A percentile compares a stretch with the other conserved stretches of the same genome.
Evolutionary conservation across 306 rosid genomes (phyloP).

Genomic region (Dicorynia guianensis): DNA sequence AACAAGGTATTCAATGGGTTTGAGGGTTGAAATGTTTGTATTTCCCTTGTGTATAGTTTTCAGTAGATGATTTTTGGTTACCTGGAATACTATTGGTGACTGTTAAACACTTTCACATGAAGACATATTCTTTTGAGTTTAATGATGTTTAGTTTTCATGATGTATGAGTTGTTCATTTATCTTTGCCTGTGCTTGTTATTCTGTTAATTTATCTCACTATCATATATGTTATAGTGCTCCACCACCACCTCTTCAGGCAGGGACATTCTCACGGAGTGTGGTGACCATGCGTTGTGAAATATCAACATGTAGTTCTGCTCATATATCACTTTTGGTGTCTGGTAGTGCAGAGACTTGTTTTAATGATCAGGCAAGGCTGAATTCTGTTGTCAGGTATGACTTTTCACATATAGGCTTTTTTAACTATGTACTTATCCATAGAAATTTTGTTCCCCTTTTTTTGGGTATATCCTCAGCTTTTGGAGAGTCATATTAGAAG

Average conservation of each 20-base stretch:
- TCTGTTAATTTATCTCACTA: conserved; percentile 37
- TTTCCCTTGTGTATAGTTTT: conserved; percentile 2
- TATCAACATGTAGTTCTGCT: conserved; percentile 82
- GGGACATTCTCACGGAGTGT: conserved; percentile 97
- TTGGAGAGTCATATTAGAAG: conserved; percentile 90
- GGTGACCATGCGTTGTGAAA: conserved; percentile 97
- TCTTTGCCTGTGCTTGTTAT: conserved; percentile 22
- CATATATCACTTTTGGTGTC: conserved; percentile 94
- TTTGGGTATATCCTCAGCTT: conserved; percentile 56
- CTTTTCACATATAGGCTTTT: conserved; percentile 17
- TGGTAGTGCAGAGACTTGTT: conserved; percentile 90
- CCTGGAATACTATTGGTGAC: conserved; percentile 2
- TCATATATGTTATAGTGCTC: conserved; percentile 68
- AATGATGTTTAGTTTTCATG: conserved; percentile 1
- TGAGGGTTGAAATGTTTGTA: conserved; percentile 16
- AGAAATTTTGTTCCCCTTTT: conserved; percentile 8
- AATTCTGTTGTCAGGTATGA: conserved; percentile 32
- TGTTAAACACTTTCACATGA: conserved; percentile 1
- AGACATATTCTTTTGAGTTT: conserved; percentile 14
- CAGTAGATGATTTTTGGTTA: conserved; percentile 23
- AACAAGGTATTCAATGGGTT: conserved; percentile 68
- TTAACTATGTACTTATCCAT: conserved; percentile 8
- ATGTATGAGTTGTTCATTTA: neutral
- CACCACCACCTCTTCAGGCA: conserved; percentile 99
- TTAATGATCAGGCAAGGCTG: conserved; percentile 87